Conservation (phyloP, 2,329 filamentous ascomycete species). For the Penicillium decumbens region DNA sequence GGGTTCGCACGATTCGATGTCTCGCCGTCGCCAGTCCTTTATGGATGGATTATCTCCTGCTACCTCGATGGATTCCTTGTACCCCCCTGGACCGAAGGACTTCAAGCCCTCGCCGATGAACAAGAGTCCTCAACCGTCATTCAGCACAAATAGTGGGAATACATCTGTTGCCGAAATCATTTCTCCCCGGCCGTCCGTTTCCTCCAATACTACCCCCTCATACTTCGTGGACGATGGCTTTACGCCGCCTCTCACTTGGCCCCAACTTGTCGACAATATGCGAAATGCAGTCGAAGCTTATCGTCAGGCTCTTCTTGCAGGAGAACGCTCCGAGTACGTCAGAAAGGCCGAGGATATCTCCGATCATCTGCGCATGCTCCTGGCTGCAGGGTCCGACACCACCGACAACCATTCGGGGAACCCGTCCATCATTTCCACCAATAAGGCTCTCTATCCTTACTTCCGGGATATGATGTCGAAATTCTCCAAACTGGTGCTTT, state of each 20-base stretch:
- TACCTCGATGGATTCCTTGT: slow-evolving; percentile 87
- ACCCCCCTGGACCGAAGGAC: slow-evolving; percentile 61
- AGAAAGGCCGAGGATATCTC: slow-evolving; percentile 95
- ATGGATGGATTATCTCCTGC: slow-evolving; percentile 74
- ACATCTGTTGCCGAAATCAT: slow-evolving; percentile 54
- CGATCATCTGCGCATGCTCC: slow-evolving; percentile 83
- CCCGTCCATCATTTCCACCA: slow-evolving; percentile 97
- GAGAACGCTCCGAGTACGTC: slow-evolving; percentile 84
- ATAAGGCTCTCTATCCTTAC: slow-evolving; percentile 93
- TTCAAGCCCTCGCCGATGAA: slow-evolving; percentile 30
- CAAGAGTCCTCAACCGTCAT: slow-evolving; percentile 22
- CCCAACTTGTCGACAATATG: slow-evolving; percentile 86
- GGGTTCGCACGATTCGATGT: slow-evolving; percentile 63
- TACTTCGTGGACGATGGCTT: slow-evolving; percentile 90
- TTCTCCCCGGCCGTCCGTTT: slow-evolving; percentile 37
- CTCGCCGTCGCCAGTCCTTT: slow-evolving; percentile 62
- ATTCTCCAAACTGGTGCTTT: slow-evolving; percentile 97
- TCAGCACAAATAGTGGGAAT: slow-evolving; percentile 46
- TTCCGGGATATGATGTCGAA: slow-evolving; percentile 99
- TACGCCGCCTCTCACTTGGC: slow-evolving; percentile 79
- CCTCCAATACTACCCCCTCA: slow-evolving; percentile 61
- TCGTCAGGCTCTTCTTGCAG: slow-evolving; percentile 78
- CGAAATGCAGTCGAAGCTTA: slow-evolving; percentile 84
- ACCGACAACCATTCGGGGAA: slow-evolving; percentile 99
- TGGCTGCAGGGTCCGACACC: slow-evolving; percentile 93